These are phyloP conservation scores for Backusella sp. DNA, from an alignment of 192 early-diverging fungal species.

Conservation along the genomic window DNA sequence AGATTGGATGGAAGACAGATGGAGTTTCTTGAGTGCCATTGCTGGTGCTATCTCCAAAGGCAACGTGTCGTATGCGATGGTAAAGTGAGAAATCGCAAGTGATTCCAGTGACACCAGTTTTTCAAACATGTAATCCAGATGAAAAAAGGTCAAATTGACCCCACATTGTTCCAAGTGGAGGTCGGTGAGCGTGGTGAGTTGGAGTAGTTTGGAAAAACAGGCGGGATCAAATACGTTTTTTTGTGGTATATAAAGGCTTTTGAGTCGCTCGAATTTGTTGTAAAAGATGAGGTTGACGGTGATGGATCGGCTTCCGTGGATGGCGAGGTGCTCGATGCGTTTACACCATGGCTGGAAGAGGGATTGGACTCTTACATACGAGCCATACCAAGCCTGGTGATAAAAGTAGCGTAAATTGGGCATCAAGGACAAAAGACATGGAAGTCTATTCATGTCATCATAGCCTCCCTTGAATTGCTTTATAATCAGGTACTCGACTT, in stretches of 20 bases:
- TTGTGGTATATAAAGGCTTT: background rate
- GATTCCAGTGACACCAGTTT: background rate
- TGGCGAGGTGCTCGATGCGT: background rate
- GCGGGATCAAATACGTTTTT: background rate
- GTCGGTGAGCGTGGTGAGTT: background rate
- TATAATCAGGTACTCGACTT: background rate
- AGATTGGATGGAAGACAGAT: background rate
- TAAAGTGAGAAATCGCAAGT: background rate
- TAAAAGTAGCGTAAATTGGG: background rate
- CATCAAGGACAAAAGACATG: background rate
- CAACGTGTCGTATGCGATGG: background rate
- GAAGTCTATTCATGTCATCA: background rate
- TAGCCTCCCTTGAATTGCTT: background rate
- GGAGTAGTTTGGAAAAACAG: background rate
- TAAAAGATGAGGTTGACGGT: background rate
- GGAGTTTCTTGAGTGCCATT: background rate
- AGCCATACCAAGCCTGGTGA: background rate
- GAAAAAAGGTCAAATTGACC: background rate
- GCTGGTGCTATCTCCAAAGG: background rate
- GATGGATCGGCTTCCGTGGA: background rate
- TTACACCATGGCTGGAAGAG: background rate
- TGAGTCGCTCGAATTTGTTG: background rate
- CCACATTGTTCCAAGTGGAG: background rate
- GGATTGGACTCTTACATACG: background rate
- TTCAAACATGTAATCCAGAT: background rate